A percentile compares a stretch with the other conserved stretches of the same genome.
phyloP scores from a whole-genome alignment of 352 stramenopile genomes.

The Phytophthora macrochlamydospora region DNA sequence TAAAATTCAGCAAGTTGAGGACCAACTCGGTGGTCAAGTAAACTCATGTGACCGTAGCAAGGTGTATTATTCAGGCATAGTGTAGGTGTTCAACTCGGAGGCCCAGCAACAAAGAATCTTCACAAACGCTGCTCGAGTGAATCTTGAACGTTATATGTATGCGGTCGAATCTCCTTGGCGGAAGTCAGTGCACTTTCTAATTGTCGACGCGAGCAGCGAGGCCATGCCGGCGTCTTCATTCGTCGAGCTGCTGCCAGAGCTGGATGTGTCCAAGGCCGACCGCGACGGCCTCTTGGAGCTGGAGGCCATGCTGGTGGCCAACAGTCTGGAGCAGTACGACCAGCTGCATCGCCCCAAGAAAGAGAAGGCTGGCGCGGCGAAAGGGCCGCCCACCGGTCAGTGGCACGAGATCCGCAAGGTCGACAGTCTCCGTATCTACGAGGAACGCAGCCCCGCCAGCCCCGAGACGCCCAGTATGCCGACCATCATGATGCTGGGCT shows the following conservation, averaged over 20 bases:
- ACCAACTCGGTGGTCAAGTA: too few species aligned
- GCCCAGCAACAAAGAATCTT: too few species aligned
- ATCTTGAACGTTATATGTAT: too few species aligned
- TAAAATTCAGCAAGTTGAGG: too few species aligned
- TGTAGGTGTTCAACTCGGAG: too few species aligned
- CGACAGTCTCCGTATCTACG: constrained; percentile 32
- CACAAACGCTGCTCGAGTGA: too few species aligned
- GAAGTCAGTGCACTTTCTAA: constrained; percentile 10
- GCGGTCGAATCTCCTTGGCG: too few species aligned
- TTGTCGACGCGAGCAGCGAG: background rate
- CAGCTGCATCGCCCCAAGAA: constrained; percentile 21
- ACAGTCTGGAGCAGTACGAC: constrained; percentile 29
- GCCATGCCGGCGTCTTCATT: constrained; percentile 17
- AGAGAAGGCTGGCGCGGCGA: constrained; percentile 1
- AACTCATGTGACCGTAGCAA: too few species aligned
- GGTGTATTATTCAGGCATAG: too few species aligned
- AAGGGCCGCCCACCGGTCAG: constrained; percentile 6
- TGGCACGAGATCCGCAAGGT: constrained; percentile 38
- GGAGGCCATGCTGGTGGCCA: constrained; percentile 20
- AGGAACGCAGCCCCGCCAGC: constrained; percentile 13
- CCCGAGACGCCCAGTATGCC: constrained; percentile 10
- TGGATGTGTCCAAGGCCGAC: constrained; percentile 26
- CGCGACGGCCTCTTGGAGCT: constrained; percentile 20
- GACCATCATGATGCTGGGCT: constrained; percentile 31
- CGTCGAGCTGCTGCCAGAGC: constrained; percentile 15